These are phyloP conservation scores for Coemansia sp. DNA, from an alignment of 192 early-diverging fungal species.

Conservation along the genomic window DNA sequence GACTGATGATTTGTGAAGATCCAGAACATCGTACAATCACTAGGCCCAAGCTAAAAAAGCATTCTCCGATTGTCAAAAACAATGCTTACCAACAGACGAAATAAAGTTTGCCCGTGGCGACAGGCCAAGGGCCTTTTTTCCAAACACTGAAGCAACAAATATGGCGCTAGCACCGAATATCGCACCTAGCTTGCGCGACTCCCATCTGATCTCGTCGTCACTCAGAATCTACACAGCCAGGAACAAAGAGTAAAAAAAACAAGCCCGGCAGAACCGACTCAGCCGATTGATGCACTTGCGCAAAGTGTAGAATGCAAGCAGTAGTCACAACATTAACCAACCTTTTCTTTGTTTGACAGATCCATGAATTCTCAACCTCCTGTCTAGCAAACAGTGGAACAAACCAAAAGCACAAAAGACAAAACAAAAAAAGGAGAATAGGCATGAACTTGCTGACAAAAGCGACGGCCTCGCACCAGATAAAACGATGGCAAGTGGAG, in stretches of 20 bases:
- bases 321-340: not conserved
- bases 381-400: not conserved
- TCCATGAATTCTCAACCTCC: not conserved
- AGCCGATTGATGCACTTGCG: no score
- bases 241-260: not conserved
- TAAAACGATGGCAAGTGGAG: no score
- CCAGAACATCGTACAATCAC: not conserved
- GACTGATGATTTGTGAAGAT: not conserved
- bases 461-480: no score
- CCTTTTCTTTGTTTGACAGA: constrained; percentile 2
- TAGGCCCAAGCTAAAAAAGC: not conserved
- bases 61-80: not conserved
- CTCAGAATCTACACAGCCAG: constrained; percentile 35
- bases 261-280: no score
- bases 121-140: constrained; percentile 37
- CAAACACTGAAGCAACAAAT: constrained; percentile 48
- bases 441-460: no score
- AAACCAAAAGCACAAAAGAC: no score
- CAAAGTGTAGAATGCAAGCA: no score
- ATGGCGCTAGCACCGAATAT: constrained; percentile 38
- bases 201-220: constrained; percentile 43
- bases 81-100: constrained; percentile 37
- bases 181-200: constrained; percentile 51
- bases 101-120: constrained; percentile 27
- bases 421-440: no score